These are phyloP conservation scores for Didymella arachidicola DNA, from an alignment of 2,329 filamentous ascomycete genomes.

Conservation along the genomic window DNA sequence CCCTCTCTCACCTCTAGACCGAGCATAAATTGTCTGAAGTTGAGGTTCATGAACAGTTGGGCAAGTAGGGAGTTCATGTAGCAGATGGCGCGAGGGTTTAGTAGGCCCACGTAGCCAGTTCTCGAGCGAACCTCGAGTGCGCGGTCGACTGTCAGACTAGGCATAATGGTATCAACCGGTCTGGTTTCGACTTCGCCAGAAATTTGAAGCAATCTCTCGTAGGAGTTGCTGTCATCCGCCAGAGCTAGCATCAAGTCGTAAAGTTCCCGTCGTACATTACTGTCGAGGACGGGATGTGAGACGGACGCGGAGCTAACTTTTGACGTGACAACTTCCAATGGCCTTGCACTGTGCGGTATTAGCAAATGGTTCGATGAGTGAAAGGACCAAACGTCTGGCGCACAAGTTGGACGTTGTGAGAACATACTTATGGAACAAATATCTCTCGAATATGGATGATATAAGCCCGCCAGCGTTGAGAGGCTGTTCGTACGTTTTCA, in stretches of 20 bases:
- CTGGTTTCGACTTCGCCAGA: constrained; percentile 29
- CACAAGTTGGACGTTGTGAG: not conserved
- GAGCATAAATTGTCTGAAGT: constrained; percentile 86
- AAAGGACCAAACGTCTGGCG: not conserved
- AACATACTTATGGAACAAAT: constrained; percentile 45
- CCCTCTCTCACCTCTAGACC: constrained; percentile 60
- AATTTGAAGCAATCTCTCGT: constrained; percentile 41
- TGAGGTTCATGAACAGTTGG: constrained; percentile 94
- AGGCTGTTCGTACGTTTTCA: constrained; percentile 52
- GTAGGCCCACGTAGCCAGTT: constrained; percentile 87
- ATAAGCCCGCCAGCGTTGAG: constrained; percentile 43
- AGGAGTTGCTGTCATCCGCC: constrained; percentile 43
- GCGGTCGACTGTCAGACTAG: constrained; percentile 65
- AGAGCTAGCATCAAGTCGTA: constrained; percentile 48
- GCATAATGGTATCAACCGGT: constrained; percentile 64
- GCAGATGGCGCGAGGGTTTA: constrained; percentile 93
- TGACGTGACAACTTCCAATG: not conserved
- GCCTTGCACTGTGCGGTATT: not conserved
- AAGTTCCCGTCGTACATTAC: constrained; percentile 46
- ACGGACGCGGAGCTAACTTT: not conserved
- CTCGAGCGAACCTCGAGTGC: constrained; percentile 73
- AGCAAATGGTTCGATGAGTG: not conserved
- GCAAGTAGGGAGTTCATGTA: constrained; percentile 95
- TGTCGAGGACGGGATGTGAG: constrained; percentile 46
- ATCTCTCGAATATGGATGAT: constrained; percentile 46